These are phyloP conservation scores for Lepiota venenata DNA, from an alignment of 768 basidiomycete species.

Conservation along the genomic window DNA sequence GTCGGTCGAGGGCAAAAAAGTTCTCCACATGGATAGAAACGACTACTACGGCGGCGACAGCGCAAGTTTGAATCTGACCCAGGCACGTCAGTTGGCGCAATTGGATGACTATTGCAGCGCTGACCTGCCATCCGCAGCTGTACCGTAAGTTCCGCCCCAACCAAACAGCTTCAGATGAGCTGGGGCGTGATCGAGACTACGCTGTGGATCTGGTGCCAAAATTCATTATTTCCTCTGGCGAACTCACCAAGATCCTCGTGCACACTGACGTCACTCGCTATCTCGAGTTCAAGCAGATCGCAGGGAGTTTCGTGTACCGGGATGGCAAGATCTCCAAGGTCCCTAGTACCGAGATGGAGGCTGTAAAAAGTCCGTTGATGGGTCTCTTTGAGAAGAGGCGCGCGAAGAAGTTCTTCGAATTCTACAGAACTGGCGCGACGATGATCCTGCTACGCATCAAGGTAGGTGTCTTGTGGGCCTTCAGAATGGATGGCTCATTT, in stretches of 20 bases:
- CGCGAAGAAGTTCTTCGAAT: conserved; percentile 98
- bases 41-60: conserved; percentile 99
- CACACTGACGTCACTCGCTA: conserved; percentile 99
- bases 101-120: conserved; percentile 7
- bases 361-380: conserved; percentile 93
- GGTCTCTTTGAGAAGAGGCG: conserved; percentile 98
- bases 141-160: conserved; percentile 92
- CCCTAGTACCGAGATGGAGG: conserved; percentile 96
- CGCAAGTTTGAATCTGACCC: conserved; percentile 95
- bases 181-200: conserved; percentile 97
- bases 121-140: conserved; percentile 48
- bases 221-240: conserved; percentile 98
- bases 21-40: conserved; percentile 97
- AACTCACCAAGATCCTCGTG: conserved; percentile 96
- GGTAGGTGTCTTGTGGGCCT: conserved; percentile 40
- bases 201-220: conserved; percentile 98
- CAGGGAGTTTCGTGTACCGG: conserved; percentile 95
- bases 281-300: conserved; percentile 99
- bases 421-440: conserved; percentile 91
- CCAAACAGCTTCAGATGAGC: conserved; percentile 71
- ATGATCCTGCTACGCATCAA: conserved; percentile 95
- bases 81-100: conserved; percentile 46
- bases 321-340: conserved; percentile 98
- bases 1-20: conserved; percentile 99
- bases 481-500: neutral